These are phyloP conservation scores for Penicillium sp. DNA, from an alignment of 2,329 filamentous ascomycete species.

Conservation along the genomic window DNA sequence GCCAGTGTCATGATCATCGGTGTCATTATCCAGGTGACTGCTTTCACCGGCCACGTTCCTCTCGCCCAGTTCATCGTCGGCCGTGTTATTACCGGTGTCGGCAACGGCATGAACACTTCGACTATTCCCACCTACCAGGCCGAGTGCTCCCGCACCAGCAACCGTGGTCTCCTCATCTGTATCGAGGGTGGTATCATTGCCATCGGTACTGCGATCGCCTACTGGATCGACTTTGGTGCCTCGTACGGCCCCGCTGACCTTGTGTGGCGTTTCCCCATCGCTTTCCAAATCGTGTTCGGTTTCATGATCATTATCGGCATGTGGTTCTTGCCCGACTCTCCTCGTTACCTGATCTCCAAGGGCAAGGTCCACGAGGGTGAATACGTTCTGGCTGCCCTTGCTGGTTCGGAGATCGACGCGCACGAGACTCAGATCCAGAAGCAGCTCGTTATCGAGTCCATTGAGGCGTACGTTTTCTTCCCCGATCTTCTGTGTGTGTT, in stretches of 20 bases:
- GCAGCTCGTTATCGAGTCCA: conserved; percentile 68
- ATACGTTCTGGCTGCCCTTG: conserved; percentile 52
- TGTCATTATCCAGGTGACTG: conserved; percentile 39
- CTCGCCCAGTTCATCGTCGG: conserved; percentile 55
- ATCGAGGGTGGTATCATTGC: conserved; percentile 56
- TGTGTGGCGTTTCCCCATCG: conserved; percentile 54
- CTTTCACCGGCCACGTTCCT: conserved; percentile 31
- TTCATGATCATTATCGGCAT: conserved; percentile 46
- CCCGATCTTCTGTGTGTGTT: background rate
- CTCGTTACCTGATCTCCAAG: conserved; percentile 46
- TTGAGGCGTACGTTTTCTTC: conserved; percentile 53
- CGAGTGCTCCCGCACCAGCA: conserved; percentile 54
- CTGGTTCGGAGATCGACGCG: conserved; percentile 50
- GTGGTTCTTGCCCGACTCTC: conserved; percentile 46
- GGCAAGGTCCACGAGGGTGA: conserved; percentile 49
- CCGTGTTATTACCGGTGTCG: conserved; percentile 53
- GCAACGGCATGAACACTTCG: conserved; percentile 57
- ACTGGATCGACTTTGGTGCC: conserved; percentile 53
- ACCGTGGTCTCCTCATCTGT: conserved; percentile 61
- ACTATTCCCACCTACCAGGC: conserved; percentile 57
- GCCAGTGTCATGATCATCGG: conserved; percentile 51
- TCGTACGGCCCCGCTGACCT: conserved; percentile 36
- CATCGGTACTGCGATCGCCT: conserved; percentile 52
- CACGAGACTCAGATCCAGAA: conserved; percentile 59
- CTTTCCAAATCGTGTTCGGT: conserved; percentile 53